phyloP scores from a whole-genome alignment of 176 grass and related monocot species.

The Eragrostis nindensis region DNA sequence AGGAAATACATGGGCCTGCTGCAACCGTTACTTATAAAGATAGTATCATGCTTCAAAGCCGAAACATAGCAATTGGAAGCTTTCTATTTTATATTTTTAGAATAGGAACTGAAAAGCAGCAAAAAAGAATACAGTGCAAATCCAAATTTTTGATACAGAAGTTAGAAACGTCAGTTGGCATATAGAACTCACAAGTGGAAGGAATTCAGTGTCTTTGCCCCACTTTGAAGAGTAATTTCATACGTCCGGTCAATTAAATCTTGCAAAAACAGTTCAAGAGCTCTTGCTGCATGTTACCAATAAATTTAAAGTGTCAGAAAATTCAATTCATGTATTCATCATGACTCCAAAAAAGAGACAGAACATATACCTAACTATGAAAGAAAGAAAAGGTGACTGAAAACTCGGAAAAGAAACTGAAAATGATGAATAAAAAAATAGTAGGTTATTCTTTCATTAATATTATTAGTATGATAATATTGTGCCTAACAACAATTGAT shows the following conservation, averaged over 20 bases:
- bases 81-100: neutral
- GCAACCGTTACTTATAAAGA: neutral
- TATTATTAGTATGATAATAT: neutral
- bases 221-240: constrained; percentile 94
- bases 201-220: constrained; percentile 97
- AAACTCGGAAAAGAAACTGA: constrained; percentile 11
- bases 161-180: neutral
- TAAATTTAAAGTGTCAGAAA: constrained; percentile 32
- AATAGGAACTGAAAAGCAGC: neutral
- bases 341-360: constrained; percentile 8
- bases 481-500: neutral
- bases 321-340: constrained; percentile 23
- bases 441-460: neutral
- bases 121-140: constrained; percentile 8
- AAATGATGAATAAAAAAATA: constrained; percentile 3
- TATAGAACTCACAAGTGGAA: constrained; percentile 89
- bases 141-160: neutral
- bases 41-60: neutral
- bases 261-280: constrained; percentile 99
- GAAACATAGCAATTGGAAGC: neutral
- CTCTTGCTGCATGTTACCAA: constrained; percentile 68
- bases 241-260: constrained; percentile 95
- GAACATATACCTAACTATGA: neutral
- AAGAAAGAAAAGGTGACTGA: neutral
- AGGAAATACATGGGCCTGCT: neutral